These are phyloP conservation scores for Cutaneotrichosporon sp. DNA, from an alignment of 1,284 basidiomycete genomes.

Conservation along the genomic window DNA sequence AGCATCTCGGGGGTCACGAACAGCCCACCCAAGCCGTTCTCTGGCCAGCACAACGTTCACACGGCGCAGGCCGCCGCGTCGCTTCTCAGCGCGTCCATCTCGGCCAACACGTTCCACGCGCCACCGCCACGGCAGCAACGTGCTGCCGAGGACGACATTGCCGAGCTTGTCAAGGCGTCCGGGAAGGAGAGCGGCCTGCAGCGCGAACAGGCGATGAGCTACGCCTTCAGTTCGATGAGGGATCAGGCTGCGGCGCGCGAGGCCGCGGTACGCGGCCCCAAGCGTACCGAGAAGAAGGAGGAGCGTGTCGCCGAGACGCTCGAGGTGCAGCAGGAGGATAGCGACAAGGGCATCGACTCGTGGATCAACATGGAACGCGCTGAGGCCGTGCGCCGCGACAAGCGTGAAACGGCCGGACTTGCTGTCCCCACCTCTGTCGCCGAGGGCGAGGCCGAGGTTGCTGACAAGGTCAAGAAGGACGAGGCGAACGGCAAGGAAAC, in stretches of 20 bases:
- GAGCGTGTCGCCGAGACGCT: constrained; percentile 12
- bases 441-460: constrained; percentile 13
- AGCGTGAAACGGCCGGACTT: constrained; percentile 15
- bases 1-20: constrained; percentile 6
- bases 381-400: background rate
- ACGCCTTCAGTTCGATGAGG: constrained; percentile 32
- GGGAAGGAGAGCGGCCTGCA: constrained; percentile 23
- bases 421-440: constrained; percentile 18
- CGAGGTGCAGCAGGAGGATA: constrained; percentile 18
- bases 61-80: constrained; percentile 15
- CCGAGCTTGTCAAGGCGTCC: constrained; percentile 22
- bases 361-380: constrained; percentile 34
- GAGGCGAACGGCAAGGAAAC: constrained; percentile 10
- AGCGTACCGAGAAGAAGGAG: constrained; percentile 4
- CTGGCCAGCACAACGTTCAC: constrained; percentile 11
- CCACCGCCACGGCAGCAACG: constrained; percentile 19
- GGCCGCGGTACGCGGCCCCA: background rate
- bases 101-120: constrained; percentile 34
- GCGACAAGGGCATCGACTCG: constrained; percentile 31
- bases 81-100: constrained; percentile 35
- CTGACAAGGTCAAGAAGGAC: constrained; percentile 6
- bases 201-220: constrained; percentile 40
- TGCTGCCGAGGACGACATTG: constrained; percentile 22
- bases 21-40: background rate
- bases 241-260: constrained; percentile 16